phyloP scores from a whole-genome alignment of 345 rosid species.

The Euphorbia lathyris region DNA sequence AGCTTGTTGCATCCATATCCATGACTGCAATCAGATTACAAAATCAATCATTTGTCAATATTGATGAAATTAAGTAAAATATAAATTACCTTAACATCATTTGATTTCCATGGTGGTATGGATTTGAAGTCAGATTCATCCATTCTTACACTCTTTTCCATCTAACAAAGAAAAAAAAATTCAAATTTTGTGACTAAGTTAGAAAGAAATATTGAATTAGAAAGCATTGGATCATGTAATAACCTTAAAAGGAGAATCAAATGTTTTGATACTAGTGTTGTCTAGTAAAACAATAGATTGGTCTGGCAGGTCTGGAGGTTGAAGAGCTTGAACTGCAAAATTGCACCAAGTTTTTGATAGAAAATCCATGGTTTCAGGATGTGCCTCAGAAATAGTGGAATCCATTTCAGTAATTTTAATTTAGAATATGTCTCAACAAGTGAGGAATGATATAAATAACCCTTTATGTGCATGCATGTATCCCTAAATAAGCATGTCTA shows the following conservation, averaged over 20 bases:
- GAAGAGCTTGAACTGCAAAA: conserved; percentile 79
- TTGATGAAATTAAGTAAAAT: neutral
- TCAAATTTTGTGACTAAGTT: neutral
- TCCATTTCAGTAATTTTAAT: conserved; percentile 29
- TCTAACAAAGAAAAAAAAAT: conserved; percentile 32
- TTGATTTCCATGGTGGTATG: conserved; percentile 79
- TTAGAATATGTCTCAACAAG: conserved; percentile 17
- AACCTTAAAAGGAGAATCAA: conserved; percentile 52
- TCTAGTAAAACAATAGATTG: conserved; percentile 49
- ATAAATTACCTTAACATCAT: conserved; percentile 68
- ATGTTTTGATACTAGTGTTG: conserved; percentile 34
- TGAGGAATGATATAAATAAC: conserved; percentile 18
- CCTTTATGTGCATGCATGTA: conserved; percentile 13
- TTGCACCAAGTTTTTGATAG: conserved; percentile 86
- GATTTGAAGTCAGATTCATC: conserved; percentile 69
- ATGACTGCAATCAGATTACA: conserved; percentile 50
- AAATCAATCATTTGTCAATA: neutral
- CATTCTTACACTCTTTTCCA: conserved; percentile 50
- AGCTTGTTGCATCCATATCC: conserved; percentile 99
- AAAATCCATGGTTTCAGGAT: conserved; percentile 87
- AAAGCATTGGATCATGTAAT: too few relatives aligned
- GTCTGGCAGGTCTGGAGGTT: conserved; percentile 40
- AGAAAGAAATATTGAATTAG: neutral
- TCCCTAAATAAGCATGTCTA: neutral
- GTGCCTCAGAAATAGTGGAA: conserved; percentile 57